Conservation (phyloP, 2,329 filamentous ascomycete genomes). For the Colletotrichum tofieldiae region DNA sequence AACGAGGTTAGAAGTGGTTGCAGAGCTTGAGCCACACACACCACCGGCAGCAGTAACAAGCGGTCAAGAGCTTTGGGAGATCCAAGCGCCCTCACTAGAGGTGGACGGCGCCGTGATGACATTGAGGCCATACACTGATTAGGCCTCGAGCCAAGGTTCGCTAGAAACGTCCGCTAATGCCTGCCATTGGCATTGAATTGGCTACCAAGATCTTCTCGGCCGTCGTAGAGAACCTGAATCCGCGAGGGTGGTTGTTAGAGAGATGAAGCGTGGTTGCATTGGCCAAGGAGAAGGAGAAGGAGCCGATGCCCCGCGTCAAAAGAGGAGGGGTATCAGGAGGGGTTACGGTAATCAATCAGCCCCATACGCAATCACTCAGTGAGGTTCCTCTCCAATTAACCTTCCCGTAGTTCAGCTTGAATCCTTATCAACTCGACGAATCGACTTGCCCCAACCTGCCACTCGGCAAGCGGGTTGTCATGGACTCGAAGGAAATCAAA, state of each 20-base stretch:
- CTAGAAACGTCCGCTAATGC: background rate
- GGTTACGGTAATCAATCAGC: background rate
- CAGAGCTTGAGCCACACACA: constrained; percentile 10
- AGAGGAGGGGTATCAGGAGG: constrained; percentile 12
- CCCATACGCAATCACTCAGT: background rate
- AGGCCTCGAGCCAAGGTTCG: constrained; percentile 5
- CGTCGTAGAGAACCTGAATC: background rate
- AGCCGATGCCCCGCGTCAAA: constrained; percentile 6
- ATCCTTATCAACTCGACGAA: constrained; percentile 10
- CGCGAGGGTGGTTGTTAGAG: background rate
- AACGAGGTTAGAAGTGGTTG: constrained; percentile 1
- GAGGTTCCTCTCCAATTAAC: background rate
- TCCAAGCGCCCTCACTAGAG: constrained; percentile 34
- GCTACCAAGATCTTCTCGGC: background rate
- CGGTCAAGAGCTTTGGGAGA: constrained; percentile 32
- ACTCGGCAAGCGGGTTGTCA: background rate
- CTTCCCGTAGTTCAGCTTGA: background rate
- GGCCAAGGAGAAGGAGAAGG: background rate
- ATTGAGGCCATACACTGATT: constrained; percentile 24
- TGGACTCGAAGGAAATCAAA: background rate
- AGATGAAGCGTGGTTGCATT: background rate
- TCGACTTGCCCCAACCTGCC: background rate
- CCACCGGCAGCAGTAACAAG: constrained; percentile 28
- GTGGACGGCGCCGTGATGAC: constrained; percentile 25
- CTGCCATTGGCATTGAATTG: background rate